These are phyloP conservation scores for Lobosporangium transversale DNA, from an alignment of 192 early-diverging fungal genomes.

Conservation along the genomic window DNA sequence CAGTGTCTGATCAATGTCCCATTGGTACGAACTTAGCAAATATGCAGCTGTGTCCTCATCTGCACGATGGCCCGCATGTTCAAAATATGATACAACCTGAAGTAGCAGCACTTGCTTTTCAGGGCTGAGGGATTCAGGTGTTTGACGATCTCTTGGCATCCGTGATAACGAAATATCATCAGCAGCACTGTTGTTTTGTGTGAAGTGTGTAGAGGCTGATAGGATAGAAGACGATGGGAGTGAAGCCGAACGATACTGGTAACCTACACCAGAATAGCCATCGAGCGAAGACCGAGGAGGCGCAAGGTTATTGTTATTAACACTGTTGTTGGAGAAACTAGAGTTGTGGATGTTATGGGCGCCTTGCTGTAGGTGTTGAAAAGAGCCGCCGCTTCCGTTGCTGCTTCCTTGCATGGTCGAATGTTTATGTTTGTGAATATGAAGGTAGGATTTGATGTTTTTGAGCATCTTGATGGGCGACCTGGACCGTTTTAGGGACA, in stretches of 20 bases:
- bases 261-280: neutral
- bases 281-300: slow-evolving; percentile 26
- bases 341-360: too few species aligned
- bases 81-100: slow-evolving; percentile 47
- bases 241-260: slow-evolving; percentile 21
- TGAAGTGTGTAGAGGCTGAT: neutral
- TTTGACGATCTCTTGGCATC: slow-evolving; percentile 6
- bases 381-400: neutral
- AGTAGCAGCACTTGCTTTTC: slow-evolving; percentile 46
- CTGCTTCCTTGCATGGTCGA: neutral
- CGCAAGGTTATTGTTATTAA: slow-evolving; percentile 5
- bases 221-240: slow-evolving; percentile 33
- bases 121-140: slow-evolving; percentile 17
- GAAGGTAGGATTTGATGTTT: slow-evolving; percentile 43
- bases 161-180: neutral
- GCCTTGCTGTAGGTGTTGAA: slow-evolving; percentile 12
- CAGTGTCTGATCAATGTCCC: slow-evolving; percentile 47
- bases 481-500: slow-evolving; percentile 30
- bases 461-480: slow-evolving; percentile 48
- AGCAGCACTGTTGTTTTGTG: neutral
- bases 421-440: slow-evolving; percentile 36
- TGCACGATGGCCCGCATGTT: slow-evolving; percentile 48
- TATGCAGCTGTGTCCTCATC: slow-evolving; percentile 48
- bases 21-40: slow-evolving; percentile 38
- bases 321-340: neutral